These are phyloP conservation scores for Penicillium hordei DNA, from an alignment of 2,329 filamentous ascomycete genomes.

Conservation along the genomic window DNA sequence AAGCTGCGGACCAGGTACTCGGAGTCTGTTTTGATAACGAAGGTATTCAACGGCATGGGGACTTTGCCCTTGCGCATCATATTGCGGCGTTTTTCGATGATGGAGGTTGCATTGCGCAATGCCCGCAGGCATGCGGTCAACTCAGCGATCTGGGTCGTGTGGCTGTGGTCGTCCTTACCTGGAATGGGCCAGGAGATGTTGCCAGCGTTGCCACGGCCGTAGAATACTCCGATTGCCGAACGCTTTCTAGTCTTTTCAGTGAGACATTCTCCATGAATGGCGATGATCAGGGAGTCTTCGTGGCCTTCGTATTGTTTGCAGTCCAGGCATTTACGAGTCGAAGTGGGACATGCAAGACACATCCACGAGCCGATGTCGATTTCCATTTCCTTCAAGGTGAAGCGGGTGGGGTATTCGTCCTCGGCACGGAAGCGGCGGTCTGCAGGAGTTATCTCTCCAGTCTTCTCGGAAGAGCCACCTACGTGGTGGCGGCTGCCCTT, in stretches of 20 bases:
- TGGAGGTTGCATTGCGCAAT: constrained; percentile 4
- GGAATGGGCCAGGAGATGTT: constrained; percentile 10
- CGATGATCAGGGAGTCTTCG: constrained; percentile 7
- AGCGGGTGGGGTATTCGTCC: not conserved
- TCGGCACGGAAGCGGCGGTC: constrained; percentile 1
- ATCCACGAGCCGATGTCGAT: constrained; percentile 10
- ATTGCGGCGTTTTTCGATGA: not conserved
- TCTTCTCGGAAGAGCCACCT: not conserved
- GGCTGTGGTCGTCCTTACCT: constrained; percentile 8
- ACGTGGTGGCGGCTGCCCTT: not conserved
- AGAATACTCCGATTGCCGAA: constrained; percentile 16
- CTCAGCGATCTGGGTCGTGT: constrained; percentile 22
- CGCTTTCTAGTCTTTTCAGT: not conserved
- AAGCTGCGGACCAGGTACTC: constrained; percentile 36
- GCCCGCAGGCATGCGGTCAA: constrained; percentile 20
- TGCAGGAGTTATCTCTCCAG: not conserved
- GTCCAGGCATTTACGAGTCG: constrained; percentile 5
- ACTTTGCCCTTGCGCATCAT: not conserved
- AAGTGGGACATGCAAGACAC: constrained; percentile 10
- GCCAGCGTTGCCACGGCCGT: constrained; percentile 7
- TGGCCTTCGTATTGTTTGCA: constrained; percentile 14
- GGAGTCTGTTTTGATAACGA: constrained; percentile 36
- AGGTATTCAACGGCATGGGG: constrained; percentile 10
- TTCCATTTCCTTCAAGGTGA: constrained; percentile 9
- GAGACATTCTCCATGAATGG: constrained; percentile 3